phyloP scores from a whole-genome alignment of 306 rosid genomes.

The Hippophae gyantsensis region DNA sequence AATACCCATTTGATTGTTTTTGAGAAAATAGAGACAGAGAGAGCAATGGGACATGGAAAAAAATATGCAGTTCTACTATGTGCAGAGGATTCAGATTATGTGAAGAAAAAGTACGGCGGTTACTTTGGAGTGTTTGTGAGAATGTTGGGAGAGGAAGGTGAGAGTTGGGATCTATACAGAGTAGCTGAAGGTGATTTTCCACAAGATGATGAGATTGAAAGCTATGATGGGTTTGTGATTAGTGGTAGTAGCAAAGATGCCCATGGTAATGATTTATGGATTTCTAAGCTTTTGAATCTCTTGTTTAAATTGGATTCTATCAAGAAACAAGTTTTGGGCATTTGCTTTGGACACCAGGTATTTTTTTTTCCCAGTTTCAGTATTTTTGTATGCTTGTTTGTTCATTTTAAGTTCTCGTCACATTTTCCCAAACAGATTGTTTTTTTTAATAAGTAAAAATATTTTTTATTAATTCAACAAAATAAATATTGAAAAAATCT shows the following conservation, averaged over 20 bases:
- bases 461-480: no score
- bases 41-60: neutral
- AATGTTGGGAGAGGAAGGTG: slow-evolving; percentile 58
- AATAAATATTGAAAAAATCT: no score
- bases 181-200: slow-evolving; percentile 56
- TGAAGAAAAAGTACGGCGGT: slow-evolving; percentile 44
- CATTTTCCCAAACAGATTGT: no score
- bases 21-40: no score
- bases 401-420: no score
- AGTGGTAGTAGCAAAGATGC: slow-evolving; percentile 60
- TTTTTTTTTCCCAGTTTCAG: neutral
- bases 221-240: slow-evolving; percentile 54
- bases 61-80: slow-evolving; percentile 50
- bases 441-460: no score
- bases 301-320: slow-evolving; percentile 46
- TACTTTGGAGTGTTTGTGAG: slow-evolving; percentile 44
- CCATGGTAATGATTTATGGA: slow-evolving; percentile 46
- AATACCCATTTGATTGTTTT: no score
- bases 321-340: slow-evolving; percentile 59
- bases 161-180: slow-evolving; percentile 52
- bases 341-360: slow-evolving; percentile 81
- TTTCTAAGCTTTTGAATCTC: slow-evolving; percentile 46
- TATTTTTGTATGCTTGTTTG: neutral
- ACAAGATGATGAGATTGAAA: slow-evolving; percentile 25
- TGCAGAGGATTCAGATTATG: slow-evolving; percentile 49